Evolutionary conservation across 192 early-diverging fungal species (phyloP).

Genomic region (Coemansia sp.): DNA sequence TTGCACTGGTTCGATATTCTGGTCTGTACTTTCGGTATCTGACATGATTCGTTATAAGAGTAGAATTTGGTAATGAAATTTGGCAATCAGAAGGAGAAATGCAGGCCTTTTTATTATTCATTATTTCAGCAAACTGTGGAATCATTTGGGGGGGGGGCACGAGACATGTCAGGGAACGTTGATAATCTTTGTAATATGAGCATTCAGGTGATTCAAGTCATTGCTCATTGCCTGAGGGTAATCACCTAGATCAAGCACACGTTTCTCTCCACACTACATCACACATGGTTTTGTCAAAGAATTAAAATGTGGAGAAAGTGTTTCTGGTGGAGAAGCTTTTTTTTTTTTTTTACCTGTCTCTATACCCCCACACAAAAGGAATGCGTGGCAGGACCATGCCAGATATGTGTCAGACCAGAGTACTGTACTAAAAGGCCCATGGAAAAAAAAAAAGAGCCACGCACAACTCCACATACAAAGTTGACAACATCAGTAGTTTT

Average conservation of each 20-base stretch:
- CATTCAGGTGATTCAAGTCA: too few species aligned
- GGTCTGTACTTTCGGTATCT: neutral
- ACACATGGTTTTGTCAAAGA: neutral
- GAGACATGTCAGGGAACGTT: neutral
- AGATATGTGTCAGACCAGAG: neutral
- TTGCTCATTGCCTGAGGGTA: too few species aligned
- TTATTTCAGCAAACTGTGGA: too few species aligned
- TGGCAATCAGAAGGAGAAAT: too few species aligned
- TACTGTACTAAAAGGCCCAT: neutral
- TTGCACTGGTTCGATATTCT: neutral
- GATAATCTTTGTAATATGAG: too few species aligned
- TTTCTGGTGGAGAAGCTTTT: neutral
- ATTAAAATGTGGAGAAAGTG: neutral
- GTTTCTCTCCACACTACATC: neutral
- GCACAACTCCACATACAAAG: neutral
- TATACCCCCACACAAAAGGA: neutral
- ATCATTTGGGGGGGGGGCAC: too few species aligned
- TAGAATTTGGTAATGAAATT: neutral
- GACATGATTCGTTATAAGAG: neutral
- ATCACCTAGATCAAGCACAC: neutral
- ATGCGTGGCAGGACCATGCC: constrained; percentile 1
- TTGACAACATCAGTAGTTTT: neutral
- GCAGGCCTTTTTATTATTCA: neutral
- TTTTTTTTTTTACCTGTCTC: neutral
- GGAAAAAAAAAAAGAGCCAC: neutral